Evolutionary conservation across 2,329 filamentous ascomycete species (phyloP).

Genomic region (Ceratocystis smalleyi): DNA sequence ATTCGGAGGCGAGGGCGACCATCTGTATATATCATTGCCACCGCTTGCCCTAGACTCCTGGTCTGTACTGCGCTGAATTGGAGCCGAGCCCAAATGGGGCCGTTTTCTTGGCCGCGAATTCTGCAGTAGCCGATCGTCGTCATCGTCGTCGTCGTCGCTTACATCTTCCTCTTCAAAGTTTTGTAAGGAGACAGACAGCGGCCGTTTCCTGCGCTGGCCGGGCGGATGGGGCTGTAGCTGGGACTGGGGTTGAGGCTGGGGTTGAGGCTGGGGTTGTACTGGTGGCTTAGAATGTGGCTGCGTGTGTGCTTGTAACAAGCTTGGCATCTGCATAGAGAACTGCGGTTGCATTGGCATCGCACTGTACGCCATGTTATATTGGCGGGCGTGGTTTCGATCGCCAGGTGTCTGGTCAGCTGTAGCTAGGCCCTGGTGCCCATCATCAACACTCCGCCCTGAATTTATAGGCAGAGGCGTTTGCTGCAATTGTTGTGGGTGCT

Average conservation of each 20-base stretch:
- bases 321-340: conserved; percentile 2
- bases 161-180: background rate
- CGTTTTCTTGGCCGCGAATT: background rate
- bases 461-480: background rate
- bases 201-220: background rate
- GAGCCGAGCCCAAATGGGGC: background rate
- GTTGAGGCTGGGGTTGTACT: background rate
- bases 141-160: conserved; percentile 7
- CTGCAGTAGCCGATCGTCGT: conserved; percentile 3
- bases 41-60: background rate
- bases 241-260: background rate
- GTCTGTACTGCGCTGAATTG: background rate
- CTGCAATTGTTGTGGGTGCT: background rate
- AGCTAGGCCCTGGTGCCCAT: background rate
- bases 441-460: background rate
- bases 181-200: background rate
- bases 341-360: background rate
- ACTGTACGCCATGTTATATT: background rate
- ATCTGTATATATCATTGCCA: background rate
- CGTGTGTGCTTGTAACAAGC: conserved; percentile 14
- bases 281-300: background rate
- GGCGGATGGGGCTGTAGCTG: background rate
- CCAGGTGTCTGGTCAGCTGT: background rate
- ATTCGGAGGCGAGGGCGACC: conserved; percentile 5
- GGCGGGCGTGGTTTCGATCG: background rate